Percentiles rank a stretch among this genome's conserved stretches.
These are phyloP conservation scores for Shiraia sp. DNA, from an alignment of 2,329 filamentous ascomycete species.

Conservation along the genomic window DNA sequence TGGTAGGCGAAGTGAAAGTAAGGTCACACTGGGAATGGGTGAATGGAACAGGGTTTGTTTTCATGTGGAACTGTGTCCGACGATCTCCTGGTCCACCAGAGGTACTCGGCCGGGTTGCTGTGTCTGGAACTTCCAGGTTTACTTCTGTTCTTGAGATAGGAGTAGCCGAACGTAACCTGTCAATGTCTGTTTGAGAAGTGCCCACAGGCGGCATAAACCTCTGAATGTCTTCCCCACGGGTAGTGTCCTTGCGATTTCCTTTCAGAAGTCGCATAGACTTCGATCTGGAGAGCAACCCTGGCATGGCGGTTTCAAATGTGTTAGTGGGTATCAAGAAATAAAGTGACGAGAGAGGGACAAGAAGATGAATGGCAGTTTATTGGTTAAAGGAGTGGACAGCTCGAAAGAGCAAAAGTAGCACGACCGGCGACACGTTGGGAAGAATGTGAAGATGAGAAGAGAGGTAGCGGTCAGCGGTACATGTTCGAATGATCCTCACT, in stretches of 20 bases:
- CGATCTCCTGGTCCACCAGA: slow-evolving; percentile 40
- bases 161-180: slow-evolving; percentile 39
- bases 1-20: slow-evolving; percentile 31
- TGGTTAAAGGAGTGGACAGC: slow-evolving; percentile 47
- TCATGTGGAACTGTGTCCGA: slow-evolving; percentile 41
- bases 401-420: slow-evolving; percentile 39
- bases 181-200: slow-evolving; percentile 28
- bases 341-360: slow-evolving; percentile 24
- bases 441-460: slow-evolving; percentile 19
- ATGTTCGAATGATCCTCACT: slow-evolving; percentile 24
- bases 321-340: slow-evolving; percentile 38
- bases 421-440: slow-evolving; percentile 22
- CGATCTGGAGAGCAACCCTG: slow-evolving; percentile 43
- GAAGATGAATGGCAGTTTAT: slow-evolving; percentile 17
- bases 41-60: slow-evolving; percentile 33
- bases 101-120: slow-evolving; percentile 39
- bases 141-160: slow-evolving; percentile 28
- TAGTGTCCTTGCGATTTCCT: slow-evolving; percentile 34
- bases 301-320: slow-evolving; percentile 44
- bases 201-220: slow-evolving; percentile 28
- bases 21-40: slow-evolving; percentile 29
- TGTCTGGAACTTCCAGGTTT: slow-evolving; percentile 34
- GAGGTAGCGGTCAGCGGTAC: slow-evolving; percentile 20
- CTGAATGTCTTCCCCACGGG: slow-evolving; percentile 29
- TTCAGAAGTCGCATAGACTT: slow-evolving; percentile 43